These are phyloP conservation scores for Boletus pseudo-olivaceus DNA, from an alignment of 768 basidiomycete genomes.

Conservation along the genomic window DNA sequence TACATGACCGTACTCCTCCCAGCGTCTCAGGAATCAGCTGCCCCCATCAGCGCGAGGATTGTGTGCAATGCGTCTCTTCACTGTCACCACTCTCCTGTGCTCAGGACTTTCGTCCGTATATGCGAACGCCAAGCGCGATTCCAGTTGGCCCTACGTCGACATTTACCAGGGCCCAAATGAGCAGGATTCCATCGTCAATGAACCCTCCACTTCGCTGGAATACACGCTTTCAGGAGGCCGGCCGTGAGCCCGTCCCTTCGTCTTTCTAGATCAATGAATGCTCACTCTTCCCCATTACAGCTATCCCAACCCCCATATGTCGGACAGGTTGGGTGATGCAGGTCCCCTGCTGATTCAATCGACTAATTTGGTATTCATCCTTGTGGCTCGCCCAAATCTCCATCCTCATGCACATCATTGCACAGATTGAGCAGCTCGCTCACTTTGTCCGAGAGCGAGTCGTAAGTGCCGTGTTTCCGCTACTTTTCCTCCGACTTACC, in stretches of 20 bases:
- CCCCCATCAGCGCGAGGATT: no score
- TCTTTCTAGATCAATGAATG: neutral
- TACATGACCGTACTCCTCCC: neutral
- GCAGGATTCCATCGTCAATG: neutral
- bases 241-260: neutral
- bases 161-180: neutral
- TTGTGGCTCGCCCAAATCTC: neutral
- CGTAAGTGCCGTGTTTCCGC: neutral
- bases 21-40: neutral
- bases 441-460: neutral
- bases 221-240: neutral
- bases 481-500: neutral
- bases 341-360: neutral
- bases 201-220: neutral
- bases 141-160: neutral
- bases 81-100: neutral
- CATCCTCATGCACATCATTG: neutral
- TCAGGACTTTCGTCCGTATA: neutral
- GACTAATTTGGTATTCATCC: neutral
- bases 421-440: neutral
- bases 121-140: neutral
- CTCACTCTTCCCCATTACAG: neutral
- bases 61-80: neutral
- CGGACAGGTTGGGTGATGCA: neutral
- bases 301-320: neutral